Conservation (phyloP, 495 filamentous ascomycete genomes). For the Talaromyces trachyspermus region DNA sequence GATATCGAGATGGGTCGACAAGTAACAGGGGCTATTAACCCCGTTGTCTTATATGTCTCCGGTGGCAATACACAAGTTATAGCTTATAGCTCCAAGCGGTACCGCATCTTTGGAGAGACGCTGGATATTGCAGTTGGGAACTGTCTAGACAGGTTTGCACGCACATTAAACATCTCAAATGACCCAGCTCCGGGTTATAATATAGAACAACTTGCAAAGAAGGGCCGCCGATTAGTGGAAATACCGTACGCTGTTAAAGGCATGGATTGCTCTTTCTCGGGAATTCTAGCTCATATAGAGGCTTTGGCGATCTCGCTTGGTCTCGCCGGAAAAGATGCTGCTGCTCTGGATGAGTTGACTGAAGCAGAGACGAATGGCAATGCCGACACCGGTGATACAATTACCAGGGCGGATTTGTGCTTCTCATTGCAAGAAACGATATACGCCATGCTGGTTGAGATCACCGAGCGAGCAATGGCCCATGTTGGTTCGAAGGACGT, state of each 20-base stretch:
- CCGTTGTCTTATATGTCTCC: constrained; percentile 91
- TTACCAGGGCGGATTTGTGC: constrained; percentile 84
- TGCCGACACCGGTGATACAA: constrained; percentile 25
- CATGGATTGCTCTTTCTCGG: constrained; percentile 95
- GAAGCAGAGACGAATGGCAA: constrained; percentile 22
- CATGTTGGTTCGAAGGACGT: constrained; percentile 89
- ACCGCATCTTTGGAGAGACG: constrained; percentile 96
- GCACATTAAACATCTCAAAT: constrained; percentile 83
- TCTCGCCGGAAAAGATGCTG: constrained; percentile 27
- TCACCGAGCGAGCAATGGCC: constrained; percentile 96
- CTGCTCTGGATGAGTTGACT: constrained; percentile 28
- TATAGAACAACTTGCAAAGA: constrained; percentile 92
- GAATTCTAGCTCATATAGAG: constrained; percentile 80
- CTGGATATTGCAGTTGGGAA: constrained; percentile 97
- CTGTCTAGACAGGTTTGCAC: constrained; percentile 92
- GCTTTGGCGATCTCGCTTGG: constrained; percentile 60
- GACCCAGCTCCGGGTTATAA: constrained; percentile 97
- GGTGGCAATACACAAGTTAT: constrained; percentile 98
- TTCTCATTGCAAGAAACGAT: constrained; percentile 94
- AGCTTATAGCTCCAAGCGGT: constrained; percentile 86
- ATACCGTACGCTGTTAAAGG: constrained; percentile 95
- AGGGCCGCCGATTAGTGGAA: constrained; percentile 66
- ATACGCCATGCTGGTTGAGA: constrained; percentile 95
- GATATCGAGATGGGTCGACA: constrained; percentile 95
- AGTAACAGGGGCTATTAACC: constrained; percentile 87